Base-by-base conservation (phyloP, 108 stramenopile species). In the Nitzschia sp. region DNA sequence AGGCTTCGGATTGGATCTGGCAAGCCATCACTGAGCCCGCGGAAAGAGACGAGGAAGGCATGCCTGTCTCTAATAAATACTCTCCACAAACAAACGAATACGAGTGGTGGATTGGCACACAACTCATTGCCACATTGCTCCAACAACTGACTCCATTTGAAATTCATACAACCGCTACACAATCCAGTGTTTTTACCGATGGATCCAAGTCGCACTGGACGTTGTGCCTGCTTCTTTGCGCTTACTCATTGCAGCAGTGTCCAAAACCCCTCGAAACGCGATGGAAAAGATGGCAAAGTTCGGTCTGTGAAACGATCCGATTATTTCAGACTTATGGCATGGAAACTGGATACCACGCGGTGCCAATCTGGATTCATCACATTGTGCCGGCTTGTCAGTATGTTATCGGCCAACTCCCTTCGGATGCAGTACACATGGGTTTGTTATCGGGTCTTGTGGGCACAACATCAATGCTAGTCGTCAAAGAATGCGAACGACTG, bases 211-310 rank as follows among this genome's bases (percentile, higher is more conserved):
- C 76, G 4, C 46, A 70, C 30, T 53, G 34, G 50, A 65, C 48
- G 9, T 47, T 79, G 22, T 79, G 78, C 35, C 33, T 79, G 29
- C 55, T 79, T 2, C 67, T 73, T 0, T 73, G 68, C 60, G 26
- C 50, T 13, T 29, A 52, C 21, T 29, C 72, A 9, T 48, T 79
- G 23, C 58, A 28, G 26, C 45, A 69, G 33, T 65, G 78, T 36
- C 78, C 78, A 28, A 32, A 3, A 13, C 45, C 63, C 9, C 17
- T 50, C 6, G 11, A 34, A 50, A 48, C 48, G 45, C 56, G 68
- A 52, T 73, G 68, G 68, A 79, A 69, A 53, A 60, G 78, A 66
- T 79, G 78, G 78, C 72, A 79, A 44, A 73, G 72, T 41, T 29
- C 73, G 17, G 27, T 69, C 11, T 73, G 67, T 38, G 78, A 79